Evolutionary conservation across 805 yeast species (phyloP), one percentile per base, ranked within the genome.

Genomic region (Diddensiella caesifluorescens): DNA sequence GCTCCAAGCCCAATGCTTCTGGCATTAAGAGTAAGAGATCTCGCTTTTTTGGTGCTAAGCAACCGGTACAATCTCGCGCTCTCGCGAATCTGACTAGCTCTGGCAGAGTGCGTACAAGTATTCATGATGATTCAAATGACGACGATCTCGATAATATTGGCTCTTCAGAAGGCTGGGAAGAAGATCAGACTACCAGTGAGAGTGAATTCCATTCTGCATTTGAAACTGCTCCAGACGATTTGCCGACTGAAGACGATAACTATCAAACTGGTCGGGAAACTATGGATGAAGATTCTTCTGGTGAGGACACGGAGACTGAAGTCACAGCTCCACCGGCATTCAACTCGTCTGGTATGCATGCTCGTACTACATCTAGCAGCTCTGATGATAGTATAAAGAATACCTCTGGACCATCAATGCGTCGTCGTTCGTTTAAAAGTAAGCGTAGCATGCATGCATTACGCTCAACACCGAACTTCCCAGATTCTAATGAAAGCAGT

Each of bases 271-370:
- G 57, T 10, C 39, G 41, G 20, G 60, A 56, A 34, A 50, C 61
- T 10, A 39, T 52, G 39, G 53, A 46, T 10, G 56, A 47, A 35
- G 41, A 32, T 9, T 48, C 49, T 19, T 45, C 48, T 13, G 63
- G 50, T 26, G 57, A 49, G 18, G 50, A 52, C 28, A 60, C 64
- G 2, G 64, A 60, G 38, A 57, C 61, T 16, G 64, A 60, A 33
- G 47, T 29, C 10, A 39, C 49, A 1, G 35, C 29, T 18, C 35
- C 35, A 32, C 28, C 15, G 4, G 6, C 21, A 6, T 32, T 32
- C n/a, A 34, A 27, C 15, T n/a, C 9, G 10, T 29, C 16, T 29
- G 32, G 32, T 13, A 29, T 7, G 12, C 19, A 19, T 9, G 7
- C 19, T n/a, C 20, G 35, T 9, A 10, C 10, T 21, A 13, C 23